Evolutionary conservation across 306 rosid genomes (phyloP).

Genomic region (Crotalaria pallida): DNA sequence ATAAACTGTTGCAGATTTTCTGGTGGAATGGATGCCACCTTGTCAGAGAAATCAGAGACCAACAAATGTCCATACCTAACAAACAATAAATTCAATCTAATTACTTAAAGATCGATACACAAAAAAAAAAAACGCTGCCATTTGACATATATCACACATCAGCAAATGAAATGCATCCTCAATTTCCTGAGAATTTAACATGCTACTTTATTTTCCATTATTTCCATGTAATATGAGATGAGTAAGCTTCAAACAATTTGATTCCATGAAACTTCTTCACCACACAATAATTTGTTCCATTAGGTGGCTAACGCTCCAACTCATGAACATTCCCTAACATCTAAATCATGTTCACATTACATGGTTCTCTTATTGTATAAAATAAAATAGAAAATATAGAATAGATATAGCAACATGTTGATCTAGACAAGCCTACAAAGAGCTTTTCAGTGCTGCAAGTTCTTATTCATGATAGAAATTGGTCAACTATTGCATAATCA

Average conservation of each 20-base stretch:
- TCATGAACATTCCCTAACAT: background rate
- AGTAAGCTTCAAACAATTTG: background rate
- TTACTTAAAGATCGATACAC: background rate
- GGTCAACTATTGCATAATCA: background rate
- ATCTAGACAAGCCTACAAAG: background rate
- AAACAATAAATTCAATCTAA: constrained; percentile 24
- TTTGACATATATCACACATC: background rate
- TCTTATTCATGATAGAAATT: background rate
- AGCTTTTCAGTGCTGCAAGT: background rate
- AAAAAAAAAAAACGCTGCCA: background rate
- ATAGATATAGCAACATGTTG: background rate
- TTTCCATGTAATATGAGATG: background rate
- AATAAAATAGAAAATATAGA: background rate
- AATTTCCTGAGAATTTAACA: background rate
- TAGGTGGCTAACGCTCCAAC: background rate
- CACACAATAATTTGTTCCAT: background rate
- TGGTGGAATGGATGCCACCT: constrained; percentile 66
- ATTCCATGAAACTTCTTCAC: background rate
- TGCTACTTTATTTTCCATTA: background rate
- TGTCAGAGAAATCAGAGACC: constrained; percentile 87
- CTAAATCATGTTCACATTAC: background rate
- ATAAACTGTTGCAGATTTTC: constrained; percentile 79
- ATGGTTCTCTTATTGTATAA: background rate
- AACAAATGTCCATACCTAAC: constrained; percentile 78
- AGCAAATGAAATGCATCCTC: background rate